These are phyloP conservation scores for Actinomortierella wolfii DNA, from an alignment of 371 early-diverging fungal species.

Conservation along the genomic window DNA sequence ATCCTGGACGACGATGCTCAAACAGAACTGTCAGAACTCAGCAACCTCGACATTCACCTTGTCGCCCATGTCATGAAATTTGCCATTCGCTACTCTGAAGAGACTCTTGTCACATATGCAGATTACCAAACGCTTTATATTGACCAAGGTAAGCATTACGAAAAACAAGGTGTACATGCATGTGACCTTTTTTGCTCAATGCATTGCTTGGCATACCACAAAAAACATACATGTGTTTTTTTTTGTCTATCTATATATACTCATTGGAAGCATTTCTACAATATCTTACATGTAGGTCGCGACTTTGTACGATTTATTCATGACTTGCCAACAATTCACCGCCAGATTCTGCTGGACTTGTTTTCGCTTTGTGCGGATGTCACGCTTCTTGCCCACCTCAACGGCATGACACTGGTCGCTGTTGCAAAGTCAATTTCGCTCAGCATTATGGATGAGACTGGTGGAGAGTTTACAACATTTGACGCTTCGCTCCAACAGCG, in stretches of 20 bases:
- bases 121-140: slow-evolving; percentile 31
- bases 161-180: not conserved
- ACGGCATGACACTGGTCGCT: slow-evolving; percentile 35
- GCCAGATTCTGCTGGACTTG: slow-evolving; percentile 40
- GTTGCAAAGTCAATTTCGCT: slow-evolving; percentile 44
- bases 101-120: slow-evolving; percentile 39
- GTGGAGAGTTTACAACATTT: slow-evolving; percentile 35
- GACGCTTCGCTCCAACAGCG: slow-evolving; percentile 44
- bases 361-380: slow-evolving; percentile 47
- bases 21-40: slow-evolving; percentile 37
- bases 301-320: slow-evolving; percentile 29
- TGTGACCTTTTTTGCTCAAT: not conserved
- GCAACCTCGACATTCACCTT: slow-evolving; percentile 34
- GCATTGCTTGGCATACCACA: not conserved
- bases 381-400: slow-evolving; percentile 35
- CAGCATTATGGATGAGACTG: slow-evolving; percentile 43
- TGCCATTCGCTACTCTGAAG: slow-evolving; percentile 43
- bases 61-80: slow-evolving; percentile 45
- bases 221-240: not conserved
- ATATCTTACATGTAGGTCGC: too few species aligned
- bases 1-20: slow-evolving; percentile 39
- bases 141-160: slow-evolving; percentile 24
- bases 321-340: slow-evolving; percentile 31
- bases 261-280: too few species aligned
- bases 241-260: not conserved